These are phyloP conservation scores for Lithospermum erythrorhizon DNA, from an alignment of 257 asterid species.

Conservation along the genomic window DNA sequence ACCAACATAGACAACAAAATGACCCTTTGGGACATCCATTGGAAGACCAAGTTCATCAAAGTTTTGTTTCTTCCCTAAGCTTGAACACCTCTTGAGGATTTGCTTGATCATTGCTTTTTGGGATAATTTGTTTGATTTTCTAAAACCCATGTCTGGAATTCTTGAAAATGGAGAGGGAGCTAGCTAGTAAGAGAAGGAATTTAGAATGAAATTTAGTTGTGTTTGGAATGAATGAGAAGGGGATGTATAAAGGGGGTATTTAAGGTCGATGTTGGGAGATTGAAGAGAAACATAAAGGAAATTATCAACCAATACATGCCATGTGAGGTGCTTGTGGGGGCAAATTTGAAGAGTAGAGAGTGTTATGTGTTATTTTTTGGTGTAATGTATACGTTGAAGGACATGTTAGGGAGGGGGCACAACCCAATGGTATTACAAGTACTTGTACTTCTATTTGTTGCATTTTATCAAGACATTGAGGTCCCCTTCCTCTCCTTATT, in stretches of 20 bases:
- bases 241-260: slow-evolving; percentile 14
- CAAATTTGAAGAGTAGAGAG: slow-evolving; percentile 22
- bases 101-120: slow-evolving; percentile 33
- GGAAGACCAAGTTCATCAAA: slow-evolving; percentile 29
- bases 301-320: slow-evolving; percentile 9
- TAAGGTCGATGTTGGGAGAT: background rate
- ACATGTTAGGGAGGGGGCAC: slow-evolving; percentile 23
- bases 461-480: slow-evolving; percentile 33
- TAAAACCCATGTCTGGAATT: slow-evolving; percentile 25
- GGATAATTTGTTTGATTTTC: slow-evolving; percentile 27
- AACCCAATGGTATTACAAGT: slow-evolving; percentile 24
- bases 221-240: slow-evolving; percentile 15
- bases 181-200: background rate
- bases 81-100: slow-evolving; percentile 36
- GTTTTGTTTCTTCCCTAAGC: slow-evolving; percentile 31
- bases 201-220: slow-evolving; percentile 13
- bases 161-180: background rate
- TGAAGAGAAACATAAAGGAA: slow-evolving; percentile 4
- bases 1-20: slow-evolving; percentile 31
- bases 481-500: slow-evolving; percentile 23
- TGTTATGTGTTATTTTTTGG: slow-evolving; percentile 30
- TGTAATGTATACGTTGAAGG: slow-evolving; percentile 24
- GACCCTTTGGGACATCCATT: slow-evolving; percentile 27
- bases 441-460: slow-evolving; percentile 20
- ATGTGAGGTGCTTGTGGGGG: slow-evolving; percentile 44